These are phyloP conservation scores for Dinochytrium kinnereticum DNA, from an alignment of 371 early-diverging fungal genomes.

Conservation along the genomic window DNA sequence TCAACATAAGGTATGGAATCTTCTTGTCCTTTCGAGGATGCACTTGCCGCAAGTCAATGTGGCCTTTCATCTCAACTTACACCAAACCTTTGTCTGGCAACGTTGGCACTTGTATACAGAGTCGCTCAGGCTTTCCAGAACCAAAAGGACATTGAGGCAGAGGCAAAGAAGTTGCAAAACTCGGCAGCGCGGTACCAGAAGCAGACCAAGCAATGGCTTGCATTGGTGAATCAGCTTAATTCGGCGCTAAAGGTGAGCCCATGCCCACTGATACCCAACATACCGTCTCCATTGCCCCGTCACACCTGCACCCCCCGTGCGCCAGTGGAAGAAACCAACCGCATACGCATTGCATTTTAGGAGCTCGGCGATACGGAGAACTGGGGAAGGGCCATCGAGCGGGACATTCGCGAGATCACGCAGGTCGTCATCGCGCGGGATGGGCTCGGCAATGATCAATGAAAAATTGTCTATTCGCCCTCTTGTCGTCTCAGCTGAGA, in stretches of 20 bases:
- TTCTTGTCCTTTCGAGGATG: too few species aligned
- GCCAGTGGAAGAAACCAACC: too few species aligned
- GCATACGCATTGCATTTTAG: conserved; percentile 19
- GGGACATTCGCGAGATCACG: conserved; percentile 61
- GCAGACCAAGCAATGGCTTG: conserved; percentile 69
- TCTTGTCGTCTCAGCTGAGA: too few species aligned
- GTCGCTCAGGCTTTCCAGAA: conserved; percentile 57
- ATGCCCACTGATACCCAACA: neutral
- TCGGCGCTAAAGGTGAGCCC: conserved; percentile 66
- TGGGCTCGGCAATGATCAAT: neutral
- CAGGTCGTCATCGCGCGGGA: neutral
- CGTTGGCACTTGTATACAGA: conserved; percentile 29
- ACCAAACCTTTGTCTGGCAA: neutral
- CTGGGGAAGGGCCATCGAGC: conserved; percentile 76
- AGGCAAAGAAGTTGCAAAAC: conserved; percentile 55
- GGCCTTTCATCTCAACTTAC: neutral
- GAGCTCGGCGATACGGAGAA: conserved; percentile 83
- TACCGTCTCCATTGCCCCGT: too few species aligned
- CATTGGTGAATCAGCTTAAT: conserved; percentile 64
- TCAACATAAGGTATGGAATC: conserved; percentile 58
- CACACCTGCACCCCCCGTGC: too few species aligned
- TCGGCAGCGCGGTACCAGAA: conserved; percentile 58
- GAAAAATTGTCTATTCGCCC: neutral
- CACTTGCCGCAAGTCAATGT: too few species aligned
- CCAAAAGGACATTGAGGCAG: conserved; percentile 68